These are phyloP conservation scores for Pyrenula aspistea DNA, from an alignment of 495 filamentous ascomycete genomes.

Conservation along the genomic window DNA sequence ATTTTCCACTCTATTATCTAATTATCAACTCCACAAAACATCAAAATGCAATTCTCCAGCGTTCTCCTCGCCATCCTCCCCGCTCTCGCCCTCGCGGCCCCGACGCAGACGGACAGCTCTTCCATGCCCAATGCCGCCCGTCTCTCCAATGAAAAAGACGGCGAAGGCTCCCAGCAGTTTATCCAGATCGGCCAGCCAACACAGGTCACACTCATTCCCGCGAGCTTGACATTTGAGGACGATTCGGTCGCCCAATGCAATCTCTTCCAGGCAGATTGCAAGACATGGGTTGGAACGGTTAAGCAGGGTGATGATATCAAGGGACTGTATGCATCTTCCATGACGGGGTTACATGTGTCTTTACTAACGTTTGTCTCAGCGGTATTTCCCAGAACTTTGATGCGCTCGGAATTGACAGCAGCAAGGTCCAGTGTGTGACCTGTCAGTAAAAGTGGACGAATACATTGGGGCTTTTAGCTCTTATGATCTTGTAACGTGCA, in stretches of 20 bases:
- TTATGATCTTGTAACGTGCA: too few species aligned
- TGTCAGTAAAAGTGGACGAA: too few species aligned
- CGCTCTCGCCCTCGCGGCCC: neutral
- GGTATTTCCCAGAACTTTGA: neutral
- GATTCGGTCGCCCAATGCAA: neutral
- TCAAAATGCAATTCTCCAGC: neutral
- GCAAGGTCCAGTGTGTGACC: too few species aligned
- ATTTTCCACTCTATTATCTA: neutral
- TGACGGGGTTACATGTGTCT: too few species aligned
- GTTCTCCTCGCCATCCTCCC: neutral
- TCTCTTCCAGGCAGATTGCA: neutral
- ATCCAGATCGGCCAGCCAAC: neutral
- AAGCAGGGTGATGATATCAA: neutral
- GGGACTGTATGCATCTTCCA: neutral
- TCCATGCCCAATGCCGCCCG: neutral
- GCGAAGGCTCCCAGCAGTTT: neutral
- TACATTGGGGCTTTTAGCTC: too few species aligned
- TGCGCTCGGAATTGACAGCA: too few species aligned
- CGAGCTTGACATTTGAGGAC: neutral
- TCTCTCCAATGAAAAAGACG: neutral
- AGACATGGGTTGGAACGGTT: neutral
- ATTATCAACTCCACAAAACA: neutral
- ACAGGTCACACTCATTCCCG: neutral
- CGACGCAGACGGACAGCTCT: neutral
- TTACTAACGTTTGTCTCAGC: neutral